phyloP scores from a whole-genome alignment of 148 eudicot species.

The Salicornia ramosissima region DNA sequence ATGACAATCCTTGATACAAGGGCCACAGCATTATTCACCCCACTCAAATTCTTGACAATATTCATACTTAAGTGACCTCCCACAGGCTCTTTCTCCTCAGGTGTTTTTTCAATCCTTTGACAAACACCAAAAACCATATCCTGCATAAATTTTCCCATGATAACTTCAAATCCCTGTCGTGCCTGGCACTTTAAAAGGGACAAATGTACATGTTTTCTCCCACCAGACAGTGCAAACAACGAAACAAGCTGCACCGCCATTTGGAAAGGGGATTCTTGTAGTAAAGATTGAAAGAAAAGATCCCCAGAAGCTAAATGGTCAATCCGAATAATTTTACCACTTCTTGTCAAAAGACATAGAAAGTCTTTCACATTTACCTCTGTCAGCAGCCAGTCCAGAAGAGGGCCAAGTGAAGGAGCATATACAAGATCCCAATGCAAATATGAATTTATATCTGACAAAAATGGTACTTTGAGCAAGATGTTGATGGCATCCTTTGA shows the following conservation, averaged over 20 bases:
- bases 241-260: constrained; percentile 75
- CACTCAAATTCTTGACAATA: constrained; percentile 20
- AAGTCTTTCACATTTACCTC: constrained; percentile 61
- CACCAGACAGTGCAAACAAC: constrained; percentile 65
- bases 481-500: constrained; percentile 64
- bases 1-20: constrained; percentile 50
- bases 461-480: constrained; percentile 70
- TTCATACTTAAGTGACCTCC: constrained; percentile 11
- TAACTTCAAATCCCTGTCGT: constrained; percentile 64
- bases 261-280: constrained; percentile 65
- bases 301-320: constrained; percentile 67
- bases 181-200: constrained; percentile 76
- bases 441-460: constrained; percentile 68
- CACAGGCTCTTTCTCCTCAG: constrained; percentile 18
- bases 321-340: constrained; percentile 64
- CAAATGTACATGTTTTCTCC: constrained; percentile 54
- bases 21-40: constrained; percentile 26
- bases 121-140: constrained; percentile 20
- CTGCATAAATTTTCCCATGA: constrained; percentile 35
- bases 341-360: constrained; percentile 60
- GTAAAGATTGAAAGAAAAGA: constrained; percentile 61
- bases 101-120: constrained; percentile 17
- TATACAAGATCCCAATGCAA: constrained; percentile 74
- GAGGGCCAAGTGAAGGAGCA: constrained; percentile 87
- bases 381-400: constrained; percentile 61